phyloP scores from a whole-genome alignment of 2,329 filamentous ascomycete genomes.

The Thielaviopsis cerberus region DNA sequence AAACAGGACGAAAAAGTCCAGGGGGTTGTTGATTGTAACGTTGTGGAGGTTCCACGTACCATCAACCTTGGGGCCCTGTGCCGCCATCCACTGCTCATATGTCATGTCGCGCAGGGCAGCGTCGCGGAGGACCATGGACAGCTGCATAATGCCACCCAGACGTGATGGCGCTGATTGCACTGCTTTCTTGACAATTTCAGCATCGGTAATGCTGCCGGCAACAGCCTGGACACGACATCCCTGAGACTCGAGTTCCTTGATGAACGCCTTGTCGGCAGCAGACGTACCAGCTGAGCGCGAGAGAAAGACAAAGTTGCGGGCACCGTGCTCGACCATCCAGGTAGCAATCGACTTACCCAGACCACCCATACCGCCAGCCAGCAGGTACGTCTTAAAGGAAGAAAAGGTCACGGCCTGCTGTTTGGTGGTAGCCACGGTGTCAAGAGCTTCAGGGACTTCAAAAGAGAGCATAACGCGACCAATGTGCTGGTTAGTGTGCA shows the following conservation, averaged over 20 bases:
- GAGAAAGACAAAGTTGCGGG: constrained; percentile 15
- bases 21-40: constrained; percentile 5
- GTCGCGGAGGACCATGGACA: background rate
- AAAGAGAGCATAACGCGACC: constrained; percentile 22
- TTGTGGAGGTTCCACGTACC: constrained; percentile 22
- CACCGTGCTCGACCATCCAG: constrained; percentile 17
- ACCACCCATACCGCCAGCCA: constrained; percentile 17
- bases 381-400: constrained; percentile 14
- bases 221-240: constrained; percentile 14
- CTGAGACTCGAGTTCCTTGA: constrained; percentile 13
- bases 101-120: constrained; percentile 17
- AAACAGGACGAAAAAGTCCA: constrained; percentile 23
- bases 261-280: constrained; percentile 5
- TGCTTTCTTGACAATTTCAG: constrained; percentile 16
- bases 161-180: constrained; percentile 6
- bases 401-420: background rate
- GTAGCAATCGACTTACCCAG: constrained; percentile 15
- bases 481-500: constrained; percentile 26
- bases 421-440: background rate
- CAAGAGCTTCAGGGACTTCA: background rate
- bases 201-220: constrained; percentile 19
- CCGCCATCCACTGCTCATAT: constrained; percentile 17
- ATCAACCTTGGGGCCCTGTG: constrained; percentile 17
- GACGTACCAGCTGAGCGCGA: constrained; percentile 9
- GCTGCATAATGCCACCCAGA: background rate